Conservation (phyloP, 768 basidiomycete genomes). For the Mycena chlorophos region DNA sequence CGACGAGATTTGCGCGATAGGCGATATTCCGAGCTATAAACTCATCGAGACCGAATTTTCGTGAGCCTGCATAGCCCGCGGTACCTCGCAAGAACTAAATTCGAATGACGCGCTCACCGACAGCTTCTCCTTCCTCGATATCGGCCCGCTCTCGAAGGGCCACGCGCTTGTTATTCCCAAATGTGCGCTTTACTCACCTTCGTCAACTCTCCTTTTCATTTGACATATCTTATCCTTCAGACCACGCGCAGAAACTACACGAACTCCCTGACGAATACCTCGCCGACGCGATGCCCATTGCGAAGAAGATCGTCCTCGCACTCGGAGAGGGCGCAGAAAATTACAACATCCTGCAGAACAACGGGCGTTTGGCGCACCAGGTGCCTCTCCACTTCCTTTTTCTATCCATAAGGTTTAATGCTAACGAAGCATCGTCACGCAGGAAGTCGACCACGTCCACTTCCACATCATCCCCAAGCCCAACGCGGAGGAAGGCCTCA, state of each 20-base stretch:
- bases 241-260: constrained; percentile 83
- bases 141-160: constrained; percentile 86
- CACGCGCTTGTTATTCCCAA: constrained; percentile 94
- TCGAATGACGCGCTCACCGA: not conserved
- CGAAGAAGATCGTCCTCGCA: constrained; percentile 85
- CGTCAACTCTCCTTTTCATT: not conserved
- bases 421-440: constrained; percentile 4
- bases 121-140: constrained; percentile 89
- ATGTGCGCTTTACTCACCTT: constrained; percentile 46
- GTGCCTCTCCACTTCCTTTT: constrained; percentile 27
- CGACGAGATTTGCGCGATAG: constrained; percentile 37
- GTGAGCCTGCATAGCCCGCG: constrained; percentile 33
- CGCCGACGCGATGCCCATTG: constrained; percentile 70
- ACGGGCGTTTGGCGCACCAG: constrained; percentile 60
- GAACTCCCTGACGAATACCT: constrained; percentile 87
- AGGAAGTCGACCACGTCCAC: constrained; percentile 85
- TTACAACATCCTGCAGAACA: constrained; percentile 84
- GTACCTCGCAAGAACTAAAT: not conserved
- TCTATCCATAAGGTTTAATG: not conserved
- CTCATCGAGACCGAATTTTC: constrained; percentile 73
- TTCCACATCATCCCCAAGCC: constrained; percentile 96
- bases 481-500: constrained; percentile 66
- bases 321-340: constrained; percentile 57
- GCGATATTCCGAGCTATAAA: constrained; percentile 88
- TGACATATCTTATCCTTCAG: constrained; percentile 44